These are phyloP conservation scores for Ceratocystiopsis minuta DNA, from an alignment of 2,329 filamentous ascomycete species.

Conservation along the genomic window DNA sequence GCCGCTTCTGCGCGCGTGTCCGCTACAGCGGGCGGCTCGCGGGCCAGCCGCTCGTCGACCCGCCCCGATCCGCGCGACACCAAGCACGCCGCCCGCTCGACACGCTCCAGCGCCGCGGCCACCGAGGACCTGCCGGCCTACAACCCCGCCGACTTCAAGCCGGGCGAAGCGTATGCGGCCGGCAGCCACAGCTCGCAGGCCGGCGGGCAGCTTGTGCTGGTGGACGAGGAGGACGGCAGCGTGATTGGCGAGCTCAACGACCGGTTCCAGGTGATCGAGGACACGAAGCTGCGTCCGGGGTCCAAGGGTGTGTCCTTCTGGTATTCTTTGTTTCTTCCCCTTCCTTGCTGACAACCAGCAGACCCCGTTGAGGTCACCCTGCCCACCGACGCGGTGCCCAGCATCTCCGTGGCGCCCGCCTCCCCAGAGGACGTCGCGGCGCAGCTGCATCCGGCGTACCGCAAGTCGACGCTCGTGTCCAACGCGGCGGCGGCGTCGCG, in stretches of 20 bases:
- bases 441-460: slow-evolving; percentile 78
- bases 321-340: not conserved
- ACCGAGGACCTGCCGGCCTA: slow-evolving; percentile 42
- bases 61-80: not conserved
- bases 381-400: slow-evolving; percentile 45
- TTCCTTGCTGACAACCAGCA: slow-evolving; percentile 15
- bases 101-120: slow-evolving; percentile 15
- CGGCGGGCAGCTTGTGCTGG: slow-evolving; percentile 67
- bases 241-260: slow-evolving; percentile 57
- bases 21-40: not conserved
- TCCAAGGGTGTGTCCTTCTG: slow-evolving; percentile 52
- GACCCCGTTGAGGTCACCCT: slow-evolving; percentile 69
- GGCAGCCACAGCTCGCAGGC: slow-evolving; percentile 39
- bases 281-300: slow-evolving; percentile 58
- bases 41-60: not conserved
- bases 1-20: not conserved
- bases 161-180: slow-evolving; percentile 59
- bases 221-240: slow-evolving; percentile 92
- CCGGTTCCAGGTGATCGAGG: slow-evolving; percentile 35
- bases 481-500: slow-evolving; percentile 78
- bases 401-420: slow-evolving; percentile 47
- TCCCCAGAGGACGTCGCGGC: slow-evolving; percentile 55
- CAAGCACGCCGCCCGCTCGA: slow-evolving; percentile 2
- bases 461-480: slow-evolving; percentile 69
- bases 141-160: slow-evolving; percentile 64